Base-by-base conservation (phyloP, 139 green algal species). In the Tetraselmis striata region DNA sequence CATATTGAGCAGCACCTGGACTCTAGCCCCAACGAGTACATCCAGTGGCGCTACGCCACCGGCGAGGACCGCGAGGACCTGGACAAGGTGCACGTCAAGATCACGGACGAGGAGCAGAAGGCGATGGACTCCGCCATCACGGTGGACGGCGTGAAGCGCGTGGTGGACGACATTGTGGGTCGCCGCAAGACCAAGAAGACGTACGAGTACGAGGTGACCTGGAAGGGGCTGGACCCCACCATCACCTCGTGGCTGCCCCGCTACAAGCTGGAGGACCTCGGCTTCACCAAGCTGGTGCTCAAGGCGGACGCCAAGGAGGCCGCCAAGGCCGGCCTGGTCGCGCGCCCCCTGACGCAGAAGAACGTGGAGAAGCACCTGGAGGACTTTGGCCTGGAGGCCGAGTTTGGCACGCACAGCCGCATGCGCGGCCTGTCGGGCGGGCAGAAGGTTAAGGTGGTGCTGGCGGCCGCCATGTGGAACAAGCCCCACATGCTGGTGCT, bases 11-110 rank as follows among this genome's bases (percentile, higher is more conserved):
- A 96, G 91, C 93, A 97, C 86, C 86, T 98, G 81, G 92, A 96
- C 83, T 96, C 95, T 89, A 95, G 93, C 0, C 89, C 94, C 85
- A 98, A 98, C 87, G 89, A 98, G 92, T 98, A 98, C 91, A 97
- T 98, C 88, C 87, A 93, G 88, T 98, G 95, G 95, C 94, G 95
- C 31, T 98, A 96, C 80, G 91, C 90, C 31, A 91, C 85, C 32
- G 95, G 95, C 82, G 94, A 98, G 90, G 95, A 98, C 89, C 87
- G 92, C 75, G 95, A 98, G 92, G 90, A 88, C 5, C 88, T 94
- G 83, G 81, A 85, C 58, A 95, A 95, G 89, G 92, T 32, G n/a
- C 23, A 18, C 59, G 28, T 82, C 29, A 82, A 87, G 81, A 32
- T 93, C 59, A 92, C 86, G 18, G 91, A 95, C 78, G 95, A 98